Evolutionary conservation across 352 stramenopile genomes (phyloP), one percentile per base, ranked within the genome.

Genomic region (Phytophthora tentaculata): DNA sequence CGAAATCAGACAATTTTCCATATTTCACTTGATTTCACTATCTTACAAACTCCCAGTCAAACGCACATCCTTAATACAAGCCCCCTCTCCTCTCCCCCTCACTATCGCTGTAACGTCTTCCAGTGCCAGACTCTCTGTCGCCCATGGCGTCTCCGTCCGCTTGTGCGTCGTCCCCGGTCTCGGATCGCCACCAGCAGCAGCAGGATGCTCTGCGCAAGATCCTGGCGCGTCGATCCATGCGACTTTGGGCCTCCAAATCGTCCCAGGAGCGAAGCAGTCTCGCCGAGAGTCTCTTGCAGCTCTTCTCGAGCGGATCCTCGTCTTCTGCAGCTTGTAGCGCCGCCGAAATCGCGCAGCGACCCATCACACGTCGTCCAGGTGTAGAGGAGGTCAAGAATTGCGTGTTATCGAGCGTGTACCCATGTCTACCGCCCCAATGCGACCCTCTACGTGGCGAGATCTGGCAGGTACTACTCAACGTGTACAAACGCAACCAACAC

Each of bases 401-500:
- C 59, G 51, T 92, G 16, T 61, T 91, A 6, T 60, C 71, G 45
- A 83, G 69, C 17, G 56, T 79, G 32, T 88, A 77, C 23, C 74
- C 80, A 35, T 77, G 71, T 69, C 51, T 93, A 9, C 85, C 85
- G 26, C 77, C 81, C 16, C 63, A 81, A 35, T 88, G 78, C 50
- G 77, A 73, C 24, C 50, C 71, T 17, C 62, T 93, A 19, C 80
- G 86, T 17, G 81, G 78, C 14, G 83, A 92, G 65, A 89, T 94
- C 64, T 94, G 86, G 86, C 86, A 94, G 61, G 82, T 94, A 44
- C 73, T 94, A 17, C 71, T 94, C 17, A 88, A 92, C 61, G 86
- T 94, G 12, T 91, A 90, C 74, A 90, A 87, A 68, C 81, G 84
- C 39, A 89, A 90, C 64, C 84, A 91, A 54, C 86, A 92, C 60